Percentiles rank a stretch among this genome's conserved stretches.
Conservation (phyloP, 1,284 basidiomycete species). For the Trametes sp. region DNA sequence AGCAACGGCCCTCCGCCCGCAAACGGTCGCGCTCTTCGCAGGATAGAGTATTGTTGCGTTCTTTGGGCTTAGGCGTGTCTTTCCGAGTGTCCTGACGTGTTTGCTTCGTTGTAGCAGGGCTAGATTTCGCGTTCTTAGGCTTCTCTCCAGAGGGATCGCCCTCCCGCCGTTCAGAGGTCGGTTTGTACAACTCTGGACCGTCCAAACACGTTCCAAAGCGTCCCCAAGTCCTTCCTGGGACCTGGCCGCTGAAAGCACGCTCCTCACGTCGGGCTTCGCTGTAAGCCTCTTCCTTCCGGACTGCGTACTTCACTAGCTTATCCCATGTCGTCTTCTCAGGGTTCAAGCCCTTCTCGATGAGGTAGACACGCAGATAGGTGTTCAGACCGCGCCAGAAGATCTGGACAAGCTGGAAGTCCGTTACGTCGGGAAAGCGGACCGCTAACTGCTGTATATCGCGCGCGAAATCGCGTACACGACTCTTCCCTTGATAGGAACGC, state of each 20-base stretch:
- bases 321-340: conserved; percentile 10
- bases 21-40: conserved; percentile 11
- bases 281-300: conserved; percentile 6
- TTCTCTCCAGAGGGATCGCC: not conserved
- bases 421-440: conserved; percentile 28
- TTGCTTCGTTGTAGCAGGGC: not conserved
- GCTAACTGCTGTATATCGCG: conserved; percentile 19
- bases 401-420: conserved; percentile 24
- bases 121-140: not conserved
- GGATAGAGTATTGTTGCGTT: not conserved
- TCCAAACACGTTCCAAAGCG: not conserved
- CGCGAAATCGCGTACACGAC: conserved; percentile 24
- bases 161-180: not conserved
- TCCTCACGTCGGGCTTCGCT: conserved; percentile 1
- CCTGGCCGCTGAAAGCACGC: conserved; percentile 1
- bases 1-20: conserved; percentile 12
- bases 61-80: not conserved
- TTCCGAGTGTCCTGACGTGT: not conserved
- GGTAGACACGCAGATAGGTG: conserved; percentile 16
- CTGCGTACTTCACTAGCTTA: conserved; percentile 9
- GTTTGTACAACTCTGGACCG: conserved; percentile 1
- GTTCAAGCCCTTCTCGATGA: conserved; percentile 17
- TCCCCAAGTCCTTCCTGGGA: conserved; percentile 7
- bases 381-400: conserved; percentile 32
- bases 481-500: conserved; percentile 21